Base-by-base conservation (phyloP, 495 filamentous ascomycete species). In the Chlorociboria aeruginascens region DNA sequence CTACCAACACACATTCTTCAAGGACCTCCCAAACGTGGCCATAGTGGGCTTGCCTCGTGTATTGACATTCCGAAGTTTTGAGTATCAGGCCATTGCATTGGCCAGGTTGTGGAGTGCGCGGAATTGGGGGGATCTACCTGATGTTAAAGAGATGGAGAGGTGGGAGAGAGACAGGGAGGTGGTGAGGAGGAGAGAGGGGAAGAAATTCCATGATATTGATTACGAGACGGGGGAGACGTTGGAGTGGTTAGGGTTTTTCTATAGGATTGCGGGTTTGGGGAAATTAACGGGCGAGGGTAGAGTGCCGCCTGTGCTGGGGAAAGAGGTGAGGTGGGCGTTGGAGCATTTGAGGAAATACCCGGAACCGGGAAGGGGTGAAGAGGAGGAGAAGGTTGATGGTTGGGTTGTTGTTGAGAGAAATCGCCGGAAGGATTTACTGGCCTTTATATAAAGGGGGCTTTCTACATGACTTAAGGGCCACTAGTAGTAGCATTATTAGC, bases 71-170 rank as follows among this genome's bases (percentile, higher is more conserved):
- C 57, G 69, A 7, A 63, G 61, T 36, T 74, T 72, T 53, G 70
- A 74, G 52, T 74, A 72, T 59, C 71, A 74, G 42, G 69, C 69
- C 29, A 56, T 73, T 32, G 69, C 69, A 0, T 56, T 72, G 1
- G 69, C 71, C 2, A 63, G 71, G 8, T 46, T 73, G 8, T 72
- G 67, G 51, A 47, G 67, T 3, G 57, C 59, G 0, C 58, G 71
- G 10, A 58, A 66, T 32, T 36, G 50, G 3, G 20, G 20, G 8
- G 35, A 55, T 10, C 52, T 74, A 25, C 69, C 69, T 0, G 20
- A 16, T n/a, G 7, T 55, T 0, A 48, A 42, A 9, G 64, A 66
- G 46, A 66, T 69, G 50, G 52, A 61, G 45, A 40, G 38, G 6
- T 74, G 71, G 71, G 69, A 71, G 48, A 16, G 38, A 3, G 54